Conservation (phyloP, 257 asterid species). For the Jasminum sambac region DNA sequence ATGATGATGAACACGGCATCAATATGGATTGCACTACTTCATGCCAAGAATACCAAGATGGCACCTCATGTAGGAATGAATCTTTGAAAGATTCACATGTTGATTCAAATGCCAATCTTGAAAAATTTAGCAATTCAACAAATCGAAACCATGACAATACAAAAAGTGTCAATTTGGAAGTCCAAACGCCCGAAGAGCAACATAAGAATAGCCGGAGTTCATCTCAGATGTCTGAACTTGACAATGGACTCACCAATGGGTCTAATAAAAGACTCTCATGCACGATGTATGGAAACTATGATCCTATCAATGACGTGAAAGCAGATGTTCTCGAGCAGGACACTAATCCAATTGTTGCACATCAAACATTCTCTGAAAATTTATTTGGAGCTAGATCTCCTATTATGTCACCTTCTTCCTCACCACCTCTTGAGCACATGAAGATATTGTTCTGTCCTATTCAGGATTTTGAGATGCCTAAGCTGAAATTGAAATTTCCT, state of each 20-base stretch:
- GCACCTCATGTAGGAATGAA: constrained; percentile 46
- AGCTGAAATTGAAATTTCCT: constrained; percentile 77
- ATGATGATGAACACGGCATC: constrained; percentile 32
- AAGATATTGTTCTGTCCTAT: constrained; percentile 87
- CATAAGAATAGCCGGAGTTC: constrained; percentile 49
- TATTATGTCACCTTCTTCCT: constrained; percentile 66
- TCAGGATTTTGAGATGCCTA: constrained; percentile 59
- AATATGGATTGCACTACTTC: constrained; percentile 35
- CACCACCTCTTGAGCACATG: constrained; percentile 96
- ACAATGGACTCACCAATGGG: constrained; percentile 56
- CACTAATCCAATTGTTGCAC: constrained; percentile 29
- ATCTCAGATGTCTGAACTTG: constrained; percentile 58
- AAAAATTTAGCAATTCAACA: constrained; percentile 41
- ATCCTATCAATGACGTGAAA: constrained; percentile 32
- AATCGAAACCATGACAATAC: constrained; percentile 31
- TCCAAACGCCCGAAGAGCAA: constrained; percentile 28
- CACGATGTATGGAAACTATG: constrained; percentile 34
- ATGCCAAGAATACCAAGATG: constrained; percentile 44
- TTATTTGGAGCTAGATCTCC: constrained; percentile 51
- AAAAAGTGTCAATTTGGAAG: constrained; percentile 34
- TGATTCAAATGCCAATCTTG: constrained; percentile 68
- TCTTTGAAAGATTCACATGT: constrained; percentile 67
- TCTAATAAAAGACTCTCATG: constrained; percentile 46
- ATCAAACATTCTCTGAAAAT: constrained; percentile 40
- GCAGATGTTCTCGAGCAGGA: constrained; percentile 38